phyloP scores from a whole-genome alignment of 208 protist species.

The Trypanosomatidae sp. region DNA sequence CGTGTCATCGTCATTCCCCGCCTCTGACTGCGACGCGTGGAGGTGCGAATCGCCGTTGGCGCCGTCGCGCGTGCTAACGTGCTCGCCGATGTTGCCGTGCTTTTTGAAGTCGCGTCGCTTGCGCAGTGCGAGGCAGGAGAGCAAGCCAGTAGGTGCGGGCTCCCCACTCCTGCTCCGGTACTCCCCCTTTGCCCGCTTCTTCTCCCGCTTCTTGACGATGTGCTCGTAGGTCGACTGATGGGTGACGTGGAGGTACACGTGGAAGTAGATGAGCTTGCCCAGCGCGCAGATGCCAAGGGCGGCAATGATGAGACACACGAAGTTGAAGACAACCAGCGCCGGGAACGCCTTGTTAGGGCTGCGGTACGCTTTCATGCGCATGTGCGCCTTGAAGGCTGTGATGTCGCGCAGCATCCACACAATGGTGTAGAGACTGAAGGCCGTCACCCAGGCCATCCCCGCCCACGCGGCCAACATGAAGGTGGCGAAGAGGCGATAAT shows the following conservation, averaged over 20 bases:
- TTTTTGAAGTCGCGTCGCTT: slow-evolving; percentile 84
- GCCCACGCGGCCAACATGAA: slow-evolving; percentile 71
- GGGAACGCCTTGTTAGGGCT: slow-evolving; percentile 37
- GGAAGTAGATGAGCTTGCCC: slow-evolving; percentile 77
- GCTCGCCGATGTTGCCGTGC: slow-evolving; percentile 13
- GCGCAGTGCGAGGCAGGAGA: slow-evolving; percentile 39
- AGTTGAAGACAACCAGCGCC: slow-evolving; percentile 66
- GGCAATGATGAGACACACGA: slow-evolving; percentile 40
- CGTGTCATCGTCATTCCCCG: no score
- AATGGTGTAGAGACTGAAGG: slow-evolving; percentile 67
- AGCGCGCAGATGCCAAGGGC: slow-evolving; percentile 37
- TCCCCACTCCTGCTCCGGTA: slow-evolving; percentile 14
- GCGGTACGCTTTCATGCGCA: slow-evolving; percentile 49
- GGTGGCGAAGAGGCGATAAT: slow-evolving; percentile 75
- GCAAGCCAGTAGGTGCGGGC: slow-evolving; percentile 10
- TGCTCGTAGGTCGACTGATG: slow-evolving; percentile 77
- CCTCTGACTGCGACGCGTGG: background rate
- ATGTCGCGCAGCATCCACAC: slow-evolving; percentile 40
- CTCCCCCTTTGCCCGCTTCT: slow-evolving; percentile 39
- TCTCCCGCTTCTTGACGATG: slow-evolving; percentile 69
- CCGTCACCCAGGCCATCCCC: slow-evolving; percentile 61
- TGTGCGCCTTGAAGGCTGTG: slow-evolving; percentile 39
- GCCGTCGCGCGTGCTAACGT: background rate
- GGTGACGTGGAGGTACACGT: slow-evolving; percentile 62
- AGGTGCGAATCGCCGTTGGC: background rate